Percentiles rank a stretch among this genome's conserved stretches.
Conservation (phyloP, 129 eudicot species). For the Flaveria brownii region DNA sequence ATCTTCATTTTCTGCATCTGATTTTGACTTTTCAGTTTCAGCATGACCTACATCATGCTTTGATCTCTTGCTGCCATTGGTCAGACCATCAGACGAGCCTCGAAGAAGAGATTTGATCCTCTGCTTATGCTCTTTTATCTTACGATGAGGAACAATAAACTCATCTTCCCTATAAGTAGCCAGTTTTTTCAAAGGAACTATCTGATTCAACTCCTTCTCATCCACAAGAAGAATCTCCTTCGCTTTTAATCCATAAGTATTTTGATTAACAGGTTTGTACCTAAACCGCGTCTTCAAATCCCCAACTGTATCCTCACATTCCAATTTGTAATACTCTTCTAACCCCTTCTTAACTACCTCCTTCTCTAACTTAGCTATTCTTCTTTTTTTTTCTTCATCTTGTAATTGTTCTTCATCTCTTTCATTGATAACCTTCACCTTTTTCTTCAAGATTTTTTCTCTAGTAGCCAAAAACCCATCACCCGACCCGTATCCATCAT, state of each 20-base stretch:
- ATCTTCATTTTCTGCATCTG: conserved; percentile 40
- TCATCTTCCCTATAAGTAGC: conserved; percentile 85
- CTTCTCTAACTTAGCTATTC: conserved; percentile 48
- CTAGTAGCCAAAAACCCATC: conserved; percentile 58
- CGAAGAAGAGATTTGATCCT: conserved; percentile 38
- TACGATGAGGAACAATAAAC: conserved; percentile 63
- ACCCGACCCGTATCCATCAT: conserved; percentile 38
- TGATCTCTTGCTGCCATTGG: conserved; percentile 12
- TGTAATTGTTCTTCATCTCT: not conserved
- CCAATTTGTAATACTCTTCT: conserved; percentile 79
- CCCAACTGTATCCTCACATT: conserved; percentile 81
- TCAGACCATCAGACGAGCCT: conserved; percentile 28
- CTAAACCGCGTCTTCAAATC: conserved; percentile 78
- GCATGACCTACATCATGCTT: conserved; percentile 19
- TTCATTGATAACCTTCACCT: conserved; percentile 7
- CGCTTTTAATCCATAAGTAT: conserved; percentile 54
- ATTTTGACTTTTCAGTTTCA: conserved; percentile 32
- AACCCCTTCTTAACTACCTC: conserved; percentile 53
- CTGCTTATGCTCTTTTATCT: conserved; percentile 46
- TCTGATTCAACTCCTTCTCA: conserved; percentile 84
- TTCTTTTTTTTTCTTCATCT: conserved; percentile 59
- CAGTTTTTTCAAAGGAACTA: conserved; percentile 72
- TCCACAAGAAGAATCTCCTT: conserved; percentile 58
- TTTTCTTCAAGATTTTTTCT: conserved; percentile 39
- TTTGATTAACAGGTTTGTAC: conserved; percentile 66